phyloP scores from a whole-genome alignment of 495 filamentous ascomycete species.

The Neurospora pannonica region DNA sequence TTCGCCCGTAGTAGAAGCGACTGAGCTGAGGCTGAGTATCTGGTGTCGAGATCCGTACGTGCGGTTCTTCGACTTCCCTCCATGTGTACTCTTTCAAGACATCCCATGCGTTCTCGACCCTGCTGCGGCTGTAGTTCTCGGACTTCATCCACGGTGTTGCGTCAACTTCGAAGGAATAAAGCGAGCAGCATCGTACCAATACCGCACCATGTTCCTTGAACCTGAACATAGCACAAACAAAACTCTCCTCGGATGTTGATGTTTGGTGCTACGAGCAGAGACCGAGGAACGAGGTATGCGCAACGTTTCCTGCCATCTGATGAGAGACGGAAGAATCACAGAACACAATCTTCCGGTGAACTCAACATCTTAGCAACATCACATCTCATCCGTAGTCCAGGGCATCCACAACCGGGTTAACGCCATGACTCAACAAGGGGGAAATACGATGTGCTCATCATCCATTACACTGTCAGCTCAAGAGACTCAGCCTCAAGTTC shows the following conservation, averaged over 20 bases:
- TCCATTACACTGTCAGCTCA: neutral
- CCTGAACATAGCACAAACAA: neutral
- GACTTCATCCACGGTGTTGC: neutral
- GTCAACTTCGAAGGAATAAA: neutral
- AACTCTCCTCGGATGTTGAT: neutral
- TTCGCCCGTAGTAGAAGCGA: neutral
- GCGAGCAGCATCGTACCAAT: neutral
- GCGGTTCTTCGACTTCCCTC: neutral
- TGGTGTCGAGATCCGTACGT: neutral
- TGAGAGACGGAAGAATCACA: neutral
- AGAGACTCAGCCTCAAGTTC: neutral
- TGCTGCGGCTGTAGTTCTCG: neutral
- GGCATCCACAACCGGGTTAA: neutral
- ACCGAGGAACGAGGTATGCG: neutral
- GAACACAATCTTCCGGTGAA: neutral
- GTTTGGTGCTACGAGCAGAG: neutral
- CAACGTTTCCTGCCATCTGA: neutral
- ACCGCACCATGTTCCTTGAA: neutral
- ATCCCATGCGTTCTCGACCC: neutral
- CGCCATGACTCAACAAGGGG: neutral
- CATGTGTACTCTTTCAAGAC: neutral
- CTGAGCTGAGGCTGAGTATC: neutral
- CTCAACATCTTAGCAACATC: neutral
- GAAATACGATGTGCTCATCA: neutral
- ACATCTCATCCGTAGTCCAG: neutral